These are phyloP conservation scores for Forsythia viridissima DNA, from an alignment of 257 asterid species.

Conservation along the genomic window DNA sequence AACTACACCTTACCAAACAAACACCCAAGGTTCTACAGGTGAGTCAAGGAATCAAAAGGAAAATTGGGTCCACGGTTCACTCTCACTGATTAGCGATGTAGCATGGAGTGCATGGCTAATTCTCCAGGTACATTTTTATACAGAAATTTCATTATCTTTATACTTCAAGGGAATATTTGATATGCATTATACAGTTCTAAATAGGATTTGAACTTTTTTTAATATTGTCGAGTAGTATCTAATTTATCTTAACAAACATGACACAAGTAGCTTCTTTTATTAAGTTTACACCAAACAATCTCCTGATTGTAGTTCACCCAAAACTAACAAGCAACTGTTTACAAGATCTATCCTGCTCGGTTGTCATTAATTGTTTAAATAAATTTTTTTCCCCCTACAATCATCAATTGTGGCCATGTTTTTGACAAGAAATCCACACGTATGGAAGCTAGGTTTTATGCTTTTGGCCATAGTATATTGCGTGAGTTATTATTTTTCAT, in stretches of 20 bases:
- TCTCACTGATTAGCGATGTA: slow-evolving; percentile 8
- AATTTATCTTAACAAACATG: not conserved
- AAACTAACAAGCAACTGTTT: not conserved
- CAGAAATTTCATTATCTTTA: not conserved
- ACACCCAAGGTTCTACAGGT: not conserved
- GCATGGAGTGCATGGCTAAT: slow-evolving; percentile 29
- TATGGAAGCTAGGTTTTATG: slow-evolving; percentile 25
- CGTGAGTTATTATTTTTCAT: not conserved
- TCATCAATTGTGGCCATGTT: slow-evolving; percentile 6
- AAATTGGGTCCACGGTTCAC: slow-evolving; percentile 24
- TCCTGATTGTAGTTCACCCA: not conserved
- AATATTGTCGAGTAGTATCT: not conserved
- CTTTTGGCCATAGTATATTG: slow-evolving; percentile 19
- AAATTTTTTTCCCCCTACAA: slow-evolving; percentile 10
- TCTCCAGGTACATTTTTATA: slow-evolving; percentile 10
- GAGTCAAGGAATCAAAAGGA: not conserved
- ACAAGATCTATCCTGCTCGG: slow-evolving; percentile 23
- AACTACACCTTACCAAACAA: too few relatives aligned
- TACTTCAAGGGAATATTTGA: not conserved
- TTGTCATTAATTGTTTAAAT: slow-evolving; percentile 20
- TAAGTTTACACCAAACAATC: not conserved
- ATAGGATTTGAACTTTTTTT: not conserved
- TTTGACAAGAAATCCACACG: slow-evolving; percentile 17
- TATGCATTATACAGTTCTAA: not conserved
- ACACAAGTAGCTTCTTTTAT: not conserved